Evolutionary conservation across 2,329 filamentous ascomycete genomes (phyloP).

Genomic region (Trichoderma atroviride): DNA sequence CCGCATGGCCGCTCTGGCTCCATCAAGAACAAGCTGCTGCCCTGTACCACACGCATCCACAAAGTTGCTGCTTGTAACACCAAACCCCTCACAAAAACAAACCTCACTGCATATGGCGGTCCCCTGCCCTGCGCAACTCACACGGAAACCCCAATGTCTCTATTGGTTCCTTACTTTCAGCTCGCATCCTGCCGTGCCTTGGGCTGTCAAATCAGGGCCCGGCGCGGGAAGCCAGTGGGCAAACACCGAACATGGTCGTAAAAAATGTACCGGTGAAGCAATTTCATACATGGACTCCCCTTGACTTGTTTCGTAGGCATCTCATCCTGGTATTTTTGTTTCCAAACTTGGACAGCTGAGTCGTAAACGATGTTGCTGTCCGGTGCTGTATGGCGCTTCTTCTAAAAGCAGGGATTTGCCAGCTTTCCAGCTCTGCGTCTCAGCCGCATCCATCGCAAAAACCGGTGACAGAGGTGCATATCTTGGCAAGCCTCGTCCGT

Average conservation of each 20-base stretch:
- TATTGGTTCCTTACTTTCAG: conserved; percentile 12
- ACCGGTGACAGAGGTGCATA: not conserved
- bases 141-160: not conserved
- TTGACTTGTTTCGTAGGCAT: not conserved
- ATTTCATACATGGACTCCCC: not conserved
- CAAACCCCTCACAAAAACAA: not conserved
- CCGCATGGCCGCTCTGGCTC: conserved; percentile 2
- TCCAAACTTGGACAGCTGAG: too few species aligned
- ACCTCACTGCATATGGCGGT: not conserved
- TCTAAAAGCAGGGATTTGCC: not conserved
- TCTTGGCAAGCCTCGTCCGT: conserved; percentile 14
- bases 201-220: conserved; percentile 17
- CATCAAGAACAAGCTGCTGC: conserved; percentile 9
- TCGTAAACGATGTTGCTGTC: too few species aligned
- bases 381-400: too few species aligned
- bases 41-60: conserved; percentile 3
- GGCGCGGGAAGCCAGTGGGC: not conserved
- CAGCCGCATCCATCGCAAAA: not conserved
- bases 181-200: conserved; percentile 23
- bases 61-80: not conserved
- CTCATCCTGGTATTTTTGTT: not conserved
- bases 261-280: not conserved
- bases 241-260: too few species aligned
- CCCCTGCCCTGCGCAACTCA: not conserved
- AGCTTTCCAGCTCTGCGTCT: not conserved